Conservation (phyloP, 306 rosid genomes). For the Cicer judaicum region DNA sequence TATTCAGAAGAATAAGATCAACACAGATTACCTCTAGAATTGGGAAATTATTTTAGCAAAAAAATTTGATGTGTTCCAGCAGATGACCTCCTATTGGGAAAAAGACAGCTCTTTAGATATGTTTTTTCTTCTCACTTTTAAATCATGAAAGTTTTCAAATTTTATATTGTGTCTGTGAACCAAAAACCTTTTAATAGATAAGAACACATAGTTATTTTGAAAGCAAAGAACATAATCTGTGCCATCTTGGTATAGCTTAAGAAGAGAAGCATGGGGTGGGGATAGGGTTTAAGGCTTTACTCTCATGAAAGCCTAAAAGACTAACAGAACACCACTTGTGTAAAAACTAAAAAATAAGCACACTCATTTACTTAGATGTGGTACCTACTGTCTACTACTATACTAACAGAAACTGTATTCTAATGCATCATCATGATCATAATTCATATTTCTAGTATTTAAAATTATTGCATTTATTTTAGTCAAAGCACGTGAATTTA, state of each 20-base stretch:
- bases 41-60: neutral
- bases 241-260: conserved; percentile 26
- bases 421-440: conserved; percentile 27
- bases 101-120: conserved; percentile 14
- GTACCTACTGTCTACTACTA: conserved; percentile 13
- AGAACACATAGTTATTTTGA: conserved; percentile 11
- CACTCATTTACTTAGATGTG: neutral
- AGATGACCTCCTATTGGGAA: neutral
- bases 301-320: conserved; percentile 26
- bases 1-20: conserved; percentile 21
- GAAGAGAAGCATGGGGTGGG: conserved; percentile 8
- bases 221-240: conserved; percentile 4
- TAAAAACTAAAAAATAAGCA: neutral
- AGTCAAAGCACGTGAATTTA: conserved; percentile 4
- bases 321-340: conserved; percentile 6
- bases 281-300: conserved; percentile 21
- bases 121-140: neutral
- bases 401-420: neutral
- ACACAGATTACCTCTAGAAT: conserved; percentile 7
- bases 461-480: neutral
- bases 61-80: neutral
- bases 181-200: too few species aligned
- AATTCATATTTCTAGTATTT: conserved; percentile 21
- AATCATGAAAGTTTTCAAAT: neutral
- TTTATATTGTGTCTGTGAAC: conserved; percentile 5